These are phyloP conservation scores for Plasmopara muralis DNA, from an alignment of 352 stramenopile genomes.

Conservation along the genomic window DNA sequence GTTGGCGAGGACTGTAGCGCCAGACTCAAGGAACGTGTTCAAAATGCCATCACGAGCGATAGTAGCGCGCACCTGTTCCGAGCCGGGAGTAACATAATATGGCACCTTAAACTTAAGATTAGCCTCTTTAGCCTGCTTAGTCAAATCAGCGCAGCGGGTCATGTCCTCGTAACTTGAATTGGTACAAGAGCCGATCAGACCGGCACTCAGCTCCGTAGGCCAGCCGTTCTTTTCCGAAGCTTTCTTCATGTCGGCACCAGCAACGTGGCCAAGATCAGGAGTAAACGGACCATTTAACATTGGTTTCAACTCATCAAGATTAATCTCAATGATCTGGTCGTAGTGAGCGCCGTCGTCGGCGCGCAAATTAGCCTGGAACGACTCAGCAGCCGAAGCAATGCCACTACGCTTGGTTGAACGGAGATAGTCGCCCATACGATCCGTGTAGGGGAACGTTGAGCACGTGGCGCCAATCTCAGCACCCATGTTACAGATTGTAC, in stretches of 20 bases:
- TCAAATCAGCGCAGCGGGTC: conserved; percentile 85
- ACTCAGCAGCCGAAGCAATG: conserved; percentile 85
- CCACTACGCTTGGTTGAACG: conserved; percentile 83
- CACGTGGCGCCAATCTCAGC: conserved; percentile 91
- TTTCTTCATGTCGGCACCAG: conserved; percentile 57
- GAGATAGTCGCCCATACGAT: conserved; percentile 90
- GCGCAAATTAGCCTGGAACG: conserved; percentile 81
- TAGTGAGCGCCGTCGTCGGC: conserved; percentile 89
- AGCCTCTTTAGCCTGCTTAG: conserved; percentile 73
- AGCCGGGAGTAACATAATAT: conserved; percentile 90
- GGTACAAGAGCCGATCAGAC: conserved; percentile 92
- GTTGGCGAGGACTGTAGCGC: conserved; percentile 87
- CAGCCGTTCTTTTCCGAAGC: conserved; percentile 85
- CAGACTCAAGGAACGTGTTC: conserved; percentile 84
- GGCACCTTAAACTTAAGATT: conserved; percentile 90
- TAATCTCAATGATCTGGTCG: conserved; percentile 92
- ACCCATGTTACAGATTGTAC: conserved; percentile 95
- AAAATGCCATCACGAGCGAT: conserved; percentile 89
- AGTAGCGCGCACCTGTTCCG: conserved; percentile 89
- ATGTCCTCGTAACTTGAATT: conserved; percentile 95
- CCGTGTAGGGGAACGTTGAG: conserved; percentile 91
- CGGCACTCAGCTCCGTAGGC: conserved; percentile 85
- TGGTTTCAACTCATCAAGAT: conserved; percentile 86
- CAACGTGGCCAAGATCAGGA: conserved; percentile 84
- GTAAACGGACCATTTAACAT: conserved; percentile 91